Percentiles rank a stretch among this genome's conserved stretches.
Evolutionary conservation across 2,329 filamentous ascomycete genomes (phyloP).

Genomic region (Macrophomina phaseolina): DNA sequence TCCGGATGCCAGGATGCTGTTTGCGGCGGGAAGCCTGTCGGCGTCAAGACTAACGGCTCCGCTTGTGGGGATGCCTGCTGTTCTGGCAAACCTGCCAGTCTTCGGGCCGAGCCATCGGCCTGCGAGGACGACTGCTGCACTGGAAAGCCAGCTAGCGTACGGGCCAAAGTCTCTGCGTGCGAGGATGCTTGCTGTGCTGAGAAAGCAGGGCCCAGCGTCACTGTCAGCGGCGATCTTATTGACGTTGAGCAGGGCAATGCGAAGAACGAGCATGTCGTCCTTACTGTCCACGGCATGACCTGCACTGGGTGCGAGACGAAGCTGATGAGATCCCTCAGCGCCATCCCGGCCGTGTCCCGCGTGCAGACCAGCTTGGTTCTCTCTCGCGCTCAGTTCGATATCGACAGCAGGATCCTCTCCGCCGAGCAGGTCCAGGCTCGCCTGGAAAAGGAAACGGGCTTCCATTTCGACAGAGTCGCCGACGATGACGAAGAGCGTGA

Average conservation of each 20-base stretch:
- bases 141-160: neutral
- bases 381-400: conserved; percentile 68
- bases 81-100: neutral
- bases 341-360: conserved; percentile 58
- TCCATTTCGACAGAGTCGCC: conserved; percentile 59
- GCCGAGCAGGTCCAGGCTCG: conserved; percentile 53
- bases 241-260: conserved; percentile 37
- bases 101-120: neutral
- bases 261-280: conserved; percentile 60
- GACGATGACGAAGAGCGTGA: conserved; percentile 51
- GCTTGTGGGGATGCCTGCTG: neutral
- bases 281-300: conserved; percentile 72
- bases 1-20: neutral
- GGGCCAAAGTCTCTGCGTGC: neutral
- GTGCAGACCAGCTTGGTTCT: conserved; percentile 70
- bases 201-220: neutral
- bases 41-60: neutral
- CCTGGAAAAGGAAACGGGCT: conserved; percentile 65
- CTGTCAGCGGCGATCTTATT: neutral
- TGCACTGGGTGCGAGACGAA: conserved; percentile 76
- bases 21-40: neutral
- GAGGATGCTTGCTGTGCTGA: neutral
- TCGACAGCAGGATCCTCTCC: conserved; percentile 50
- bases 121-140: neutral
- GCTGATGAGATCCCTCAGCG: conserved; percentile 58